Conservation (phyloP, 2,329 filamentous ascomycete species). For the Laburnicola sp. region DNA sequence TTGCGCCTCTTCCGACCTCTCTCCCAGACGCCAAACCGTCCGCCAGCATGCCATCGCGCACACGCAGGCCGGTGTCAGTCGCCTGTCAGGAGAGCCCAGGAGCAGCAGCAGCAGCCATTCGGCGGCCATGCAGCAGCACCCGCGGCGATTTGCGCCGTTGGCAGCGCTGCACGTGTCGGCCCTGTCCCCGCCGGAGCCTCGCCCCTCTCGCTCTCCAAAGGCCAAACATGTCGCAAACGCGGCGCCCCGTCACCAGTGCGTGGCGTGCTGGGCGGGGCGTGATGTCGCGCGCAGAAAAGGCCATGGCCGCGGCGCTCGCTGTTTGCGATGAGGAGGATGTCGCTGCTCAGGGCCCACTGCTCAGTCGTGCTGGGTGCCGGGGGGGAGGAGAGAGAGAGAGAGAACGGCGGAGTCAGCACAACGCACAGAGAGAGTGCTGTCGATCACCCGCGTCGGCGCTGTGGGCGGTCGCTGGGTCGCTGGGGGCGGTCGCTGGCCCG, state of each 20-base stretch:
- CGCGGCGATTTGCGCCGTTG: constrained; percentile 6
- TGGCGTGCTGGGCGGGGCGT: neutral
- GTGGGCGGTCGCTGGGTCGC: constrained; percentile 3
- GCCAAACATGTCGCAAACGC: constrained; percentile 2
- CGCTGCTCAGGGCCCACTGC: constrained; percentile 14
- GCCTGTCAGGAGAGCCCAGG: constrained; percentile 33
- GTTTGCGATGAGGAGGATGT: constrained; percentile 21
- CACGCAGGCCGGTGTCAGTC: constrained; percentile 21
- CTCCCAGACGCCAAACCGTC: constrained; percentile 22
- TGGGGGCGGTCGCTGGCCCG: constrained; percentile 1
- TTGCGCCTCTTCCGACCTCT: constrained; percentile 35
- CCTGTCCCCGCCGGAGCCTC: neutral
- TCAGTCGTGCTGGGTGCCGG: constrained; percentile 10
- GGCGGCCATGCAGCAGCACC: constrained; percentile 1
- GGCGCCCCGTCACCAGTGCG: neutral
- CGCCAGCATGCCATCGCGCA: constrained; percentile 18
- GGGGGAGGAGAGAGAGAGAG: constrained; percentile 11
- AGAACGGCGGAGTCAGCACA: too few relatives aligned
- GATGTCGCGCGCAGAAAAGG: constrained; percentile 7
- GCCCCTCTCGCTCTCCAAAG: neutral
- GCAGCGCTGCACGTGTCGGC: constrained; percentile 11
- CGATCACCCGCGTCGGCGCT: constrained; percentile 28
- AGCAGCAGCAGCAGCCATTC: constrained; percentile 21
- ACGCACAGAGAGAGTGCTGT: constrained; percentile 16
- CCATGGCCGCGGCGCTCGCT: constrained; percentile 14